Evolutionary conservation across 1,139 yeast genomes (phyloP).

Genomic region (Lodderomyces beijingensis): DNA sequence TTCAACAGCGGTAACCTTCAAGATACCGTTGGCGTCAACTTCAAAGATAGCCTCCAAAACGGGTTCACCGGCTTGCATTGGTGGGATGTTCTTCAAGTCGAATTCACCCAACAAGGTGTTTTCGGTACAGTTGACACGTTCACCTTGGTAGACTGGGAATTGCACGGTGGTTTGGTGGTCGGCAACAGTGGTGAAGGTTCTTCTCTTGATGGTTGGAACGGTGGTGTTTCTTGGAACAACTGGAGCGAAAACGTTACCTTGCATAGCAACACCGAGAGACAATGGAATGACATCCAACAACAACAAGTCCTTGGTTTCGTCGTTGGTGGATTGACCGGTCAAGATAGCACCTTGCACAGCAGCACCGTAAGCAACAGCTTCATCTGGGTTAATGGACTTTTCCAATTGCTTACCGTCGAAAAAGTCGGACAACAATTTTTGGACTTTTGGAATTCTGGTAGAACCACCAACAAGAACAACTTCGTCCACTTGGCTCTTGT

Average conservation of each 20-base stretch:
- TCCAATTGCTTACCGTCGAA: constrained; percentile 97
- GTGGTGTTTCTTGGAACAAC: constrained; percentile 99
- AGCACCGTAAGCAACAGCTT: constrained; percentile 98
- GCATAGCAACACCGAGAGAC: constrained; percentile 99
- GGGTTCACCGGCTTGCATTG: constrained; percentile 99
- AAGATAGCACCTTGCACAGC: constrained; percentile 99
- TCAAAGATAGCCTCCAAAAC: constrained; percentile 99
- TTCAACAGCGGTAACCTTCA: constrained; percentile 99
- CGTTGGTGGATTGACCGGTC: constrained; percentile 96
- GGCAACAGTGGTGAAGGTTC: constrained; percentile 99
- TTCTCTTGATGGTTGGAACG: constrained; percentile 98
- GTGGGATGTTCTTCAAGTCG: constrained; percentile 98
- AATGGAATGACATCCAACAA: constrained; percentile 98
- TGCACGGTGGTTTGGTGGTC: constrained; percentile 99
- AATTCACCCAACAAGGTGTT: constrained; percentile 99
- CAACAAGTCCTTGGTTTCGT: constrained; percentile 94
- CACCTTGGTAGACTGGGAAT: constrained; percentile 99
- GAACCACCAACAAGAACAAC: constrained; percentile 99
- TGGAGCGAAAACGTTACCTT: constrained; percentile 98
- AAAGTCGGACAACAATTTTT: constrained; percentile 95
- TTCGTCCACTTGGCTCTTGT: constrained; percentile 88
- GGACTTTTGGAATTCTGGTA: constrained; percentile 99
- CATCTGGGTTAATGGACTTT: constrained; percentile 98
- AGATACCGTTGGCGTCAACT: constrained; percentile 99
- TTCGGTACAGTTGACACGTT: constrained; percentile 99